Evolutionary conservation across 768 basidiomycete genomes (phyloP), one percentile per base, ranked within the genome.

Genomic region (Leucocoprinus birnbaumii): DNA sequence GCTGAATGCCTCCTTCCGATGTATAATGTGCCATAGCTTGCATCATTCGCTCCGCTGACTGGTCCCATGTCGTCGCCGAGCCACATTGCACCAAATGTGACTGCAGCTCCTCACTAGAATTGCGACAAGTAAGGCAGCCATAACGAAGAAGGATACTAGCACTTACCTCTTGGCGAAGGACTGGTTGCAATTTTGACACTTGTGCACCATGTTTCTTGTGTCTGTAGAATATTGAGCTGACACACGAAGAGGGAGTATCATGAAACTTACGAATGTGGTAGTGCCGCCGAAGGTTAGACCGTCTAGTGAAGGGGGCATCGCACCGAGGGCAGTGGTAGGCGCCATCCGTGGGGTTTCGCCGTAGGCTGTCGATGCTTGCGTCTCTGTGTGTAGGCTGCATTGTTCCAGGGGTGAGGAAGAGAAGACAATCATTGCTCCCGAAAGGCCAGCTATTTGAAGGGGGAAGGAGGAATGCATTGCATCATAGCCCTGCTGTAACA

Each of bases 261-360:
- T 45, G 40, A 45, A 35, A 59, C 68, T 60, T 60, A 72, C 71
- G 69, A 53, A 72, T 70, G 48, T 69, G 66, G 52, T 66, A 72
- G 55, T 72, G 71, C 44, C 69, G 61, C 46, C 69, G 63, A 40
- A 72, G 63, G 58, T 72, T 72, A 21, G 71, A 72, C 54, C 71
- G 59, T 49, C 71, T 63, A 10, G 71, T 72, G 55, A 72, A 72
- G 27, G 71, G 71, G 25, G 67, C 68, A 48, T 69, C 63, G 60
- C 71, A 72, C 47, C 63, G 66, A 2, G 69, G 71, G 47, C 71
- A 72, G 38, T 70, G 71, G 60, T 72, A 72, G 5, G 69, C 66
- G 3, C 69, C 66, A 44, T 70, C 69, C 18, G 64, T 68, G 48
- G 63, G 60, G 57, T 70, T 67, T 45, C 71, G 66, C 52, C 65